phyloP scores from a whole-genome alignment of 2,329 filamentous ascomycete species.

The Chaetomium strumarium region DNA sequence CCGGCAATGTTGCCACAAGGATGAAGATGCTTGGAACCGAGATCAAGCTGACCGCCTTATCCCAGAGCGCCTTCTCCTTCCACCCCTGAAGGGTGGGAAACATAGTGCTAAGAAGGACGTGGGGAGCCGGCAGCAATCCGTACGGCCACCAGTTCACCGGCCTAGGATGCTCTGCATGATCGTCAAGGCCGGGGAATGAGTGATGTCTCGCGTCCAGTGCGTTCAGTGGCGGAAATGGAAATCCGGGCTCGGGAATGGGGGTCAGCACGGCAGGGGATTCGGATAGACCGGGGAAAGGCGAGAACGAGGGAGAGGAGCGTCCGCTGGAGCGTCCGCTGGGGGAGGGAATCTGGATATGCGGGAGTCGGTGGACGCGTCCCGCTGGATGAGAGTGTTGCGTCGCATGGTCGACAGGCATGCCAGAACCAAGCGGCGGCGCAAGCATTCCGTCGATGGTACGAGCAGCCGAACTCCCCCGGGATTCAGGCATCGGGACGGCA shows the following conservation, averaged over 20 bases:
- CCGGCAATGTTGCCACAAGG: slow-evolving; percentile 82
- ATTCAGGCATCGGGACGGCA: slow-evolving; percentile 25
- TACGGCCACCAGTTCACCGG: slow-evolving; percentile 78
- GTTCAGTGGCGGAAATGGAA: slow-evolving; percentile 50
- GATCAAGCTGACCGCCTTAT: slow-evolving; percentile 72
- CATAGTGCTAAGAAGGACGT: slow-evolving; percentile 64
- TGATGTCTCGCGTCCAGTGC: slow-evolving; percentile 41
- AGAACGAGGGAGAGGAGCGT: slow-evolving; percentile 42
- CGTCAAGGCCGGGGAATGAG: slow-evolving; percentile 39
- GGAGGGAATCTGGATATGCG: slow-evolving; percentile 45
- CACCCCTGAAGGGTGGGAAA: slow-evolving; percentile 85
- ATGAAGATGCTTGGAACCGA: slow-evolving; percentile 89
- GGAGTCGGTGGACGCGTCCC: slow-evolving; percentile 15
- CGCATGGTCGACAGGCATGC: not conserved
- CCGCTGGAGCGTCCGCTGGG: slow-evolving; percentile 38
- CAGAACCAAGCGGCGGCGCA: slow-evolving; percentile 19
- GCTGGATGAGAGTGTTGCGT: slow-evolving; percentile 4
- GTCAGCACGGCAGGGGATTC: slow-evolving; percentile 50
- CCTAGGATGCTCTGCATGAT: slow-evolving; percentile 34
- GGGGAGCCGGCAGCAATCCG: slow-evolving; percentile 62
- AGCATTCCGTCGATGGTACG: slow-evolving; percentile 23
- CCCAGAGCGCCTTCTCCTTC: slow-evolving; percentile 76
- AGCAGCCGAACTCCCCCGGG: slow-evolving; percentile 14
- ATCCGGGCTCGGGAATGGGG: slow-evolving; percentile 38
- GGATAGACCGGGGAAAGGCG: slow-evolving; percentile 63